Percentiles rank a stretch among this genome's conserved stretches.
Evolutionary conservation across 2,329 filamentous ascomycete species (phyloP).

Genomic region (Trichocomaceae sp.): DNA sequence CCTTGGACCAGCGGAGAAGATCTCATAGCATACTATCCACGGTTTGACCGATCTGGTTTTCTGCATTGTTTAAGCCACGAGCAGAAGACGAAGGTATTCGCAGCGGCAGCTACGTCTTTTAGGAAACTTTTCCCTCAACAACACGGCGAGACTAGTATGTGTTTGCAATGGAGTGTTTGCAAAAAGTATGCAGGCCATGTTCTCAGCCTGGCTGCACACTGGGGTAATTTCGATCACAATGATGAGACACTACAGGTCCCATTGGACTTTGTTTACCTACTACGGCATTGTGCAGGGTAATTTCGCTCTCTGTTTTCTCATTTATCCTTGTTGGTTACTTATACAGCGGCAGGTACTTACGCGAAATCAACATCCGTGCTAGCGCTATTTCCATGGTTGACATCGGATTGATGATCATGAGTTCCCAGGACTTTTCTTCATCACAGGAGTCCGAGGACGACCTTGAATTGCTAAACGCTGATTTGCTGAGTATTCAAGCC

Average conservation of each 20-base stretch:
- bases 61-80: neutral
- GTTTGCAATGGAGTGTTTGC: neutral
- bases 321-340: neutral
- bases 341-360: neutral
- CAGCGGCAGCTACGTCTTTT: neutral
- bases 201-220: neutral
- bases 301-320: neutral
- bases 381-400: neutral
- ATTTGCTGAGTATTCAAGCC: neutral
- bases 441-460: neutral
- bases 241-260: neutral
- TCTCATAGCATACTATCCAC: neutral
- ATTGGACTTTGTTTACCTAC: neutral
- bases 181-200: neutral
- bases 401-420: neutral
- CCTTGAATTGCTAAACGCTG: neutral
- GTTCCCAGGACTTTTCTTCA: neutral
- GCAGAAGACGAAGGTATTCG: neutral
- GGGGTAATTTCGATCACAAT: neutral
- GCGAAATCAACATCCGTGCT: neutral
- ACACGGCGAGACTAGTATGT: neutral
- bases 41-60: neutral
- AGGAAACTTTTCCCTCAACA: neutral
- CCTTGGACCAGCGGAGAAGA: neutral
- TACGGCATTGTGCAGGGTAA: slow-evolving; percentile 2